These are phyloP conservation scores for Penicillium canariense DNA, from an alignment of 495 filamentous ascomycete genomes.

Conservation along the genomic window DNA sequence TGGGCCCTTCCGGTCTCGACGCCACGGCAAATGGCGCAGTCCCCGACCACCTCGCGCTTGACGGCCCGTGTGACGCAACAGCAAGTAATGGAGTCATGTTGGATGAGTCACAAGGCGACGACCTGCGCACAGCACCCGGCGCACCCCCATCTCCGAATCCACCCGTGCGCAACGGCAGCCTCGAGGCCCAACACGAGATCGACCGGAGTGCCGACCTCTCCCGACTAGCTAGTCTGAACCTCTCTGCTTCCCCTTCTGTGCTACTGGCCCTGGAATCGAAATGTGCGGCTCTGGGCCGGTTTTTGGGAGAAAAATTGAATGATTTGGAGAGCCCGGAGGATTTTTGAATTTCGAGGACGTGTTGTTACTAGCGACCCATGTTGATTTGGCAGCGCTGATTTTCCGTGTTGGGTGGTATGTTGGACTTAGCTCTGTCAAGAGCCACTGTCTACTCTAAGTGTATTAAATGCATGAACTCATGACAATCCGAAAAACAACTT, in stretches of 20 bases:
- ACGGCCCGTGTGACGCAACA: background rate
- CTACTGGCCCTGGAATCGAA: slow-evolving; percentile 47
- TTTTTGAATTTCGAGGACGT: slow-evolving; percentile 26
- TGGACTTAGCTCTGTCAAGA: background rate
- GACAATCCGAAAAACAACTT: background rate
- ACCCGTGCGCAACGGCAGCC: slow-evolving; percentile 22
- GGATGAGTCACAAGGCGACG: slow-evolving; percentile 18
- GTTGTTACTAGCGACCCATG: background rate
- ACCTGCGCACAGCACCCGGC: slow-evolving; percentile 8
- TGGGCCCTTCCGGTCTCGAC: slow-evolving; percentile 39
- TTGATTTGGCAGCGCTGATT: background rate
- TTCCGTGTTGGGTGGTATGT: background rate
- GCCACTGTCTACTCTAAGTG: background rate
- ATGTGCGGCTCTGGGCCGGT: slow-evolving; percentile 43
- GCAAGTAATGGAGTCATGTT: slow-evolving; percentile 16
- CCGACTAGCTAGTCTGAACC: slow-evolving; percentile 41
- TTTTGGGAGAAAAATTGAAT: slow-evolving; percentile 42
- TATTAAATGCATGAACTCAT: slow-evolving; percentile 8
- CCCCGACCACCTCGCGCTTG: slow-evolving; percentile 2
- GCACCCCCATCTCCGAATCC: slow-evolving; percentile 14
- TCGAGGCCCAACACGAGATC: slow-evolving; percentile 42
- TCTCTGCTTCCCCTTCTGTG: slow-evolving; percentile 41
- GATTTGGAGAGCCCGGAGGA: slow-evolving; percentile 48
- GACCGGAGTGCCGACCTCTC: slow-evolving; percentile 43
- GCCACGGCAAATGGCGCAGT: slow-evolving; percentile 15